Base-by-base conservation (phyloP, 2,329 filamentous ascomycete species). In the Corynespora cassiicola region DNA sequence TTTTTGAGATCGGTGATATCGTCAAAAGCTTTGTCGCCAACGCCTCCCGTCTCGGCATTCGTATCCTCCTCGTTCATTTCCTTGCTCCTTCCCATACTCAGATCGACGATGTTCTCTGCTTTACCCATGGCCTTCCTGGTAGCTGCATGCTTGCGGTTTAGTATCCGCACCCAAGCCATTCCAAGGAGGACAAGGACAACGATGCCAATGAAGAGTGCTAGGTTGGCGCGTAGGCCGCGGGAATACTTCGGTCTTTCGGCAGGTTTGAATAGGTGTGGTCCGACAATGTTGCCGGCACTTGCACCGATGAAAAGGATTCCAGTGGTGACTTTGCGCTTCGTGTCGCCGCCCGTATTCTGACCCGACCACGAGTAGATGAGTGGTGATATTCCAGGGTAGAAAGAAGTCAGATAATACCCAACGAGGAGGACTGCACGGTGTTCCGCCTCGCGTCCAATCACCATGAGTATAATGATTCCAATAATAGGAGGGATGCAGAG, bases 271-370 rank as follows among this genome's bases (percentile, higher is more conserved):
- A 87, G 70, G 30, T 82, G 76, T 0, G 84, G 84, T 0, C 84
- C 84, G 15, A 86, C 70, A 22, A 87, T 80, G 50, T 88, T 87
- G 5, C 84, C 85, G 2, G 77, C 78, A 34, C 79, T 85, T 42
- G 83, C 79, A 4, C 83, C 82, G 30, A 87, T 75, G 52, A 87
- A 84, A 1, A 87, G 70, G 6, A 85, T 72, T 9, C 77, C 82
- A 0, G 82, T 86, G 0, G 79, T 84, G 7, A 79, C 77, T 55
- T 86, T 87, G 47, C 81, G 80, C 65, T 88, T 88, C 0, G 84
- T 87, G 55, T 87, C 83, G 1, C 85, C 84, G 0, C 79, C 84
- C 0, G 84, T 84, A 47, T 85, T 85, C 44, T 81, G 79, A 2
- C 78, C 73, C 2, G 78, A 79, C 80, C 80, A 84, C 0, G 78